Percentiles rank a stretch among this genome's conserved stretches.
These are phyloP conservation scores for Myxozyma nipponensis DNA, from an alignment of 805 yeast species.

Conservation along the genomic window DNA sequence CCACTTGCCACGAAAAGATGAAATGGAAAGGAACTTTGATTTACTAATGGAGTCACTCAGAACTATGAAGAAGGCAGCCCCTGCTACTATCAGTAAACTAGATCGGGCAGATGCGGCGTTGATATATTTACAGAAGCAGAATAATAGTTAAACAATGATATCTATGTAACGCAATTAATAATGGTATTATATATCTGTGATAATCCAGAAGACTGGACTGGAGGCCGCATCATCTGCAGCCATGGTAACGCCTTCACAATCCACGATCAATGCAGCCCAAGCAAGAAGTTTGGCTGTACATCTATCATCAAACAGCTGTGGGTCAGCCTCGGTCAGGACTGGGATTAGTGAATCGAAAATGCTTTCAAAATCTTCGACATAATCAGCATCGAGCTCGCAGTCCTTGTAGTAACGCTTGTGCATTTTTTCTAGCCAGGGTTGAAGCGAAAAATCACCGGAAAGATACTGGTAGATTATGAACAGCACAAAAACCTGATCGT, in stretches of 20 bases:
- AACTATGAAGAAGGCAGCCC: conserved; percentile 23
- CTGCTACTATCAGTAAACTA: conserved; percentile 10
- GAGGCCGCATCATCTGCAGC: background rate
- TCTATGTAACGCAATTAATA: background rate
- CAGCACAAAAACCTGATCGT: conserved; percentile 20
- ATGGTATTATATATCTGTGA: background rate
- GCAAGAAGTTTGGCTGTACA: conserved; percentile 15
- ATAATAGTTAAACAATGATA: background rate
- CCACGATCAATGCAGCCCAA: conserved; percentile 22
- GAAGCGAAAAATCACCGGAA: background rate
- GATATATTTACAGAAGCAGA: conserved; percentile 1
- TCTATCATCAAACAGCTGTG: conserved; percentile 5
- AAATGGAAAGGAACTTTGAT: conserved; percentile 10
- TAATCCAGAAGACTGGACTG: conserved; percentile 8
- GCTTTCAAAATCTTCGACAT: conserved; percentile 14
- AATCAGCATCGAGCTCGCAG: conserved; percentile 3
- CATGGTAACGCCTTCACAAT: conserved; percentile 11
- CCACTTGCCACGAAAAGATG: conserved; percentile 8
- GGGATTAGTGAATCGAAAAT: conserved; percentile 6
- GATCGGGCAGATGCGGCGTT: conserved; percentile 22
- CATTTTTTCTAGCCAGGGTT: conserved; percentile 8
- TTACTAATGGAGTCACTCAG: conserved; percentile 8
- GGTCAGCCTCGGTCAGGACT: conserved; percentile 3
- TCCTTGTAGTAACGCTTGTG: conserved; percentile 7
- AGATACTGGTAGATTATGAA: conserved; percentile 4